Conservation (phyloP, 148 eudicot species). For the Selenicereus undatus region DNA sequence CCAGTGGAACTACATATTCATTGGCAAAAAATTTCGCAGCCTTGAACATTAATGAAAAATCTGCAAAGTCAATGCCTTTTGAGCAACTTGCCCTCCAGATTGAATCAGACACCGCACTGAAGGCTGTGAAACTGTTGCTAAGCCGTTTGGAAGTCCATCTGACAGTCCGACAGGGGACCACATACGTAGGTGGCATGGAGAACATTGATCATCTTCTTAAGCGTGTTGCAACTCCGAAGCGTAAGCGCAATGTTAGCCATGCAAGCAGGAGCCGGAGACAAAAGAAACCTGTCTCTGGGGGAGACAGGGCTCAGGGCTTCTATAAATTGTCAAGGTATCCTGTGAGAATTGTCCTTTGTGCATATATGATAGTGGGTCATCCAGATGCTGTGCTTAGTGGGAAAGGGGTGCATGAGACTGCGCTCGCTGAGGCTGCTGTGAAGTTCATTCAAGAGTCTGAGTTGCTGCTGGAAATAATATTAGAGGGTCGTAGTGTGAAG, state of each 20-base stretch:
- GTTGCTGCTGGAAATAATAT: slow-evolving; percentile 42
- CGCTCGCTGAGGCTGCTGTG: slow-evolving; percentile 72
- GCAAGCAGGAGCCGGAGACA: slow-evolving; percentile 32
- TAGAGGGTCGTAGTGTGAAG: slow-evolving; percentile 39
- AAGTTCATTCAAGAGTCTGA: slow-evolving; percentile 79
- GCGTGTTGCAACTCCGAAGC: slow-evolving; percentile 71
- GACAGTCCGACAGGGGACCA: slow-evolving; percentile 32
- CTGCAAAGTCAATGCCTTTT: slow-evolving; percentile 68
- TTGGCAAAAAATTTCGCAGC: slow-evolving; percentile 50
- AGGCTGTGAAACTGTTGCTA: slow-evolving; percentile 54
- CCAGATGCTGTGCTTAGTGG: slow-evolving; percentile 96
- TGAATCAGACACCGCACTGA: slow-evolving; percentile 59
- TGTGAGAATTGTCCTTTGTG: slow-evolving; percentile 84
- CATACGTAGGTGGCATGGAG: slow-evolving; percentile 39
- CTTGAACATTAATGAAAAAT: slow-evolving; percentile 52
- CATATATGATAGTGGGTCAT: slow-evolving; percentile 91
- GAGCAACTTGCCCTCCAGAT: slow-evolving; percentile 80
- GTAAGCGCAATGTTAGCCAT: slow-evolving; percentile 49
- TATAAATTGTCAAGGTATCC: slow-evolving; percentile 67
- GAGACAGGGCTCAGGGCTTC: slow-evolving; percentile 34
- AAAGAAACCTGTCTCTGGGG: slow-evolving; percentile 37
- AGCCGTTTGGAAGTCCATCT: slow-evolving; percentile 76
- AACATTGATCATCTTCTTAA: slow-evolving; percentile 85
- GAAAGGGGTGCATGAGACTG: slow-evolving; percentile 70
- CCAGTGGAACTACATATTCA: slow-evolving; percentile 60